phyloP scores from a whole-genome alignment of 495 filamentous ascomycete genomes.

The Penicillium flavigenum region DNA sequence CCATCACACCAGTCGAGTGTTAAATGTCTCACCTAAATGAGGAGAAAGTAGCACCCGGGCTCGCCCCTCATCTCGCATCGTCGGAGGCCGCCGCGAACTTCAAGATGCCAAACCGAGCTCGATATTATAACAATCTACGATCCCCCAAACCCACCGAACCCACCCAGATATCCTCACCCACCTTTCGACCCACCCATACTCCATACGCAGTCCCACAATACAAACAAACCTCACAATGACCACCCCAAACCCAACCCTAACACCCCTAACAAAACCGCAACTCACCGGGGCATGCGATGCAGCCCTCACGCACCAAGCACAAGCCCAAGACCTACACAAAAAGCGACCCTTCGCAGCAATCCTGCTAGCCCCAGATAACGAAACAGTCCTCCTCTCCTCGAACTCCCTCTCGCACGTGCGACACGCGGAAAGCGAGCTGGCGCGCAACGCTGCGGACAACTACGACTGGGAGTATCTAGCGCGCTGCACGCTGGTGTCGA shows the following conservation, averaged over 20 bases:
- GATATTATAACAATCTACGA: slow-evolving; percentile 1
- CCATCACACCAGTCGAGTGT: background rate
- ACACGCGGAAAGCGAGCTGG: slow-evolving; percentile 53
- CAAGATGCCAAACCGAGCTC: background rate
- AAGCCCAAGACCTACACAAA: slow-evolving; percentile 39
- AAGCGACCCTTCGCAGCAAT: slow-evolving; percentile 53
- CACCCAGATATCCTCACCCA: background rate
- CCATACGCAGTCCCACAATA: background rate
- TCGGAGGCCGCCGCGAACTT: slow-evolving; percentile 23
- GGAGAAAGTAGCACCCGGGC: slow-evolving; percentile 10
- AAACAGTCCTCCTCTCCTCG: slow-evolving; percentile 46
- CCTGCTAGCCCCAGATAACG: slow-evolving; percentile 50
- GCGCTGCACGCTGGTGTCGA: slow-evolving; percentile 50
- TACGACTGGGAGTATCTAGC: slow-evolving; percentile 50
- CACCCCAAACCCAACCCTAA: slow-evolving; percentile 2
- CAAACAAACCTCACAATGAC: background rate
- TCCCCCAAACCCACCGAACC: slow-evolving; percentile 6
- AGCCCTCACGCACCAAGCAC: slow-evolving; percentile 41
- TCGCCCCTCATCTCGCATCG: slow-evolving; percentile 13
- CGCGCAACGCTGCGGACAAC: slow-evolving; percentile 50
- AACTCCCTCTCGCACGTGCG: slow-evolving; percentile 56
- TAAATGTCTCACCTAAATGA: slow-evolving; percentile 7
- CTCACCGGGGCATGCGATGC: slow-evolving; percentile 36
- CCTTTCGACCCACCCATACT: background rate
- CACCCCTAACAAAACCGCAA: slow-evolving; percentile 25